Base-by-base conservation (phyloP, 1,284 basidiomycete genomes). In the Leccinum pachyderme region DNA sequence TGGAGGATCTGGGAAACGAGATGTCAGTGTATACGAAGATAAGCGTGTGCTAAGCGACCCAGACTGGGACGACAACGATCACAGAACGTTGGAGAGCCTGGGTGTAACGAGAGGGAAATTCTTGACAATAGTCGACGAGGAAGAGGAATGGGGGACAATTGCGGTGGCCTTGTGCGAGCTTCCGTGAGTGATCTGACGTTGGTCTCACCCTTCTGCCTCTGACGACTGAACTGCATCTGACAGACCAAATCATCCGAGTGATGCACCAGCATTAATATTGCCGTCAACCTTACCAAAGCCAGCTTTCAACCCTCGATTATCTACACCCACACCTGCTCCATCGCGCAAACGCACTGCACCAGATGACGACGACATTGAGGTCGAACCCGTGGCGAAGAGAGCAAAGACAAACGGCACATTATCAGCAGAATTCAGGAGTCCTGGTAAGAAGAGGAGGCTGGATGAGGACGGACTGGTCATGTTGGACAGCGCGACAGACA, bases 11-110 rank as follows among this genome's bases (percentile, higher is more conserved):
- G 74, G 70, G 7, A 57, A 59, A 44, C 69, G 84, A 47, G 87
- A 93, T 53, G 85, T 95, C n/a, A 87, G 82, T 58, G 86, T 95
- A 24, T 93, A 89, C 63, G 93, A 98, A 70, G 93, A 90, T 46
- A 86, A 87, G 60, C 80, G 91, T 47, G 73, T 96, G 44, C 72
- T 95, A 52, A 86, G 83, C 61, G 95, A 97, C 65, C 90, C 90
- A 5, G 95, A 97, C 64, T 95, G 91, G 78, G 87, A 91, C 49
- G 93, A 96, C 61, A 95, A 95, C 63, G 65, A 83, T 54, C 83
- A 81, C 2, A 78, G 86, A 60, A 89, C 86, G 29, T 68, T 96
- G 58, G 83, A 82, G 58, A 87, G 87, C 60, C 66, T 96, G 51
- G 84, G 81, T 48, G 83, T 92, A 24, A 80, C 79, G 1, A 71